Evolutionary conservation across 768 basidiomycete species (phyloP), one percentile per base, ranked within the genome.

Genomic region (Boletus huronensis): DNA sequence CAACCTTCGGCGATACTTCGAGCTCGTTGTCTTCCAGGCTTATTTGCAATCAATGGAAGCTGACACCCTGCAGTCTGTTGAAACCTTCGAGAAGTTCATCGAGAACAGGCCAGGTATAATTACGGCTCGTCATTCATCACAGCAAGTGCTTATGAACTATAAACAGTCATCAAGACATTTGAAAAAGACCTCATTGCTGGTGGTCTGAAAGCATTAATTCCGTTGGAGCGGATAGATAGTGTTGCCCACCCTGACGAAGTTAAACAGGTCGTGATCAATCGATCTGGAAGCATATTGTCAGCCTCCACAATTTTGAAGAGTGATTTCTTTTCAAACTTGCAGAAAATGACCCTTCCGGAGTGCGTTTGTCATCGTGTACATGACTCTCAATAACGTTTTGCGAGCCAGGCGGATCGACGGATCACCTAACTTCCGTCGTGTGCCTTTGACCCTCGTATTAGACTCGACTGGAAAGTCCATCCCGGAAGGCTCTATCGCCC

Each of bases 281-380:
- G 97, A 38, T 80, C 82, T 9, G 97, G 97, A 9, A 82, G 79
- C 57, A 90, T 98, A 54, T 74, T 98, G 0, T 96, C 92, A 13
- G 90, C 93, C 2, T 90, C 85, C 5, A 93, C 94, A 1, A 97
- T 98, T 61, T 76, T 98, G 65, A 99, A 99, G 75, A 92, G 89
- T 64, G 93, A 95, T 67, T 93, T 93, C 77, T 95, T 95, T 79
- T 84, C 84, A 6, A 91, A 91, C 65, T 67, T 98, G 31, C 97
- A 98, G 73, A 98, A 98, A 75, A 93, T 97, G 85, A 90, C 91
- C 4, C 76, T 99, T 3, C 90, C 94, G 0, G 97, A 98, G 89
- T 95, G 57, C 57, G 87, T 57, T 49, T 48, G 6, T 49, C 21
- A 13, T 38, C 16, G 3, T 53, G 19, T 42, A 40, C 28, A 29